Conservation (phyloP, 2,329 filamentous ascomycete species). For the Cladosporium colombiae region DNA sequence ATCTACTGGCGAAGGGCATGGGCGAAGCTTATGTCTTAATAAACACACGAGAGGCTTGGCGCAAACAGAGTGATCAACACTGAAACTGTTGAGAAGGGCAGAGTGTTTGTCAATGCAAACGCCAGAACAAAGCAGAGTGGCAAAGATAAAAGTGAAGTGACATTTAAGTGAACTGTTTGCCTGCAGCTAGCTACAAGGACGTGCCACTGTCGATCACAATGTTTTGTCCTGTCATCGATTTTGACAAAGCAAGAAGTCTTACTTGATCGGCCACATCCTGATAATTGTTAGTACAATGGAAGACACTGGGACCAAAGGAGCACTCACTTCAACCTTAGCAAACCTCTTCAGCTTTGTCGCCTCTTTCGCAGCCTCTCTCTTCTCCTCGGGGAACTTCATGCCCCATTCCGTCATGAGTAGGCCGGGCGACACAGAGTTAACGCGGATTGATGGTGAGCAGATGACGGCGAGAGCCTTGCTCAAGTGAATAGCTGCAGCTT, state of each 20-base stretch:
- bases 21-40: neutral
- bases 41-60: neutral
- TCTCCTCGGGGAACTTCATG: slow-evolving; percentile 48
- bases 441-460: slow-evolving; percentile 57
- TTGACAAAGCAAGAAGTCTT: slow-evolving; percentile 50
- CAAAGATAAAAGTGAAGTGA: neutral
- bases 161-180: neutral
- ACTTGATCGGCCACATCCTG: slow-evolving; percentile 58
- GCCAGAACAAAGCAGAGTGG: neutral
- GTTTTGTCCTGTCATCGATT: slow-evolving; percentile 56
- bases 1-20: neutral
- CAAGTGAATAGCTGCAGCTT: slow-evolving; percentile 52
- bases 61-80: neutral
- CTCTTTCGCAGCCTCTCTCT: slow-evolving; percentile 45
- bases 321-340: slow-evolving; percentile 53
- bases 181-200: slow-evolving; percentile 25
- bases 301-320: neutral
- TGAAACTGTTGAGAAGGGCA: neutral
- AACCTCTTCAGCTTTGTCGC: slow-evolving; percentile 52
- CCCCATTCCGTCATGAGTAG: slow-evolving; percentile 51
- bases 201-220: slow-evolving; percentile 52
- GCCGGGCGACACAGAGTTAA: slow-evolving; percentile 61
- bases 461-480: slow-evolving; percentile 56
- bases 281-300: slow-evolving; percentile 13
- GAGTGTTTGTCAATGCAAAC: neutral